Base-by-base conservation (phyloP, 495 filamentous ascomycete species). In the Lindgomyces ingoldianus region DNA sequence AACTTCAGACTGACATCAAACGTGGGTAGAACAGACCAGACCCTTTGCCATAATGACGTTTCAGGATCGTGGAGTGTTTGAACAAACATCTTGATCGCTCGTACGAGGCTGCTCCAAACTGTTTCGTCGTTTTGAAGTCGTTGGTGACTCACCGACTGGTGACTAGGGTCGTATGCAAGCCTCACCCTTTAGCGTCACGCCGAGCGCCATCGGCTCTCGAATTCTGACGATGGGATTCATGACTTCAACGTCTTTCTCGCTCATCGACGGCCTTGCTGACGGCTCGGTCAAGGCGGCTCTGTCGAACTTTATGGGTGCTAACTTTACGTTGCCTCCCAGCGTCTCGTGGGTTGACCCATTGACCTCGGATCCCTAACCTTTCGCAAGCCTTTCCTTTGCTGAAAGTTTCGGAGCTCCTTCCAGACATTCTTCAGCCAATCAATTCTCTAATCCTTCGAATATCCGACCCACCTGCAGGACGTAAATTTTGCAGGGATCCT, bases 151-250 rank as follows among this genome's bases (percentile, higher is more conserved):
- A 52, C 6, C 11, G 25, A 14, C n/a, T 22, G 9, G 48, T 3
- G 25, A 22, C 48, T 8, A 27, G 48, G 48, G 48, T 29, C 14
- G 48, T 8, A 52, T 52, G 48, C 48, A 52, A 52, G 48, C 48
- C 48, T 52, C 48, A 16, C 25, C 25, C 48, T 24, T 52, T 52
- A 52, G 48, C 48, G 25, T n/a, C n/a, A 9, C 12, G 48, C 11
- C 48, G 6, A 6, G 6, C 33, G 33, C 14, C 33, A 39, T 14
- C 6, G 6, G 14, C 33, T 39, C 33, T 14, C 6, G 33, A 6
- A 6, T 6, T 39, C 33, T 14, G 14, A 39, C 33, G 6, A 39
- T 39, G 33, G 33, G 33, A 6, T 39, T 39, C 33, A 6, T 39
- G 33, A 6, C 33, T 39, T 14, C 33, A 39, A 39, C 33, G 33